Conservation (phyloP, 1,284 basidiomycete genomes). For the Irpex sp. region DNA sequence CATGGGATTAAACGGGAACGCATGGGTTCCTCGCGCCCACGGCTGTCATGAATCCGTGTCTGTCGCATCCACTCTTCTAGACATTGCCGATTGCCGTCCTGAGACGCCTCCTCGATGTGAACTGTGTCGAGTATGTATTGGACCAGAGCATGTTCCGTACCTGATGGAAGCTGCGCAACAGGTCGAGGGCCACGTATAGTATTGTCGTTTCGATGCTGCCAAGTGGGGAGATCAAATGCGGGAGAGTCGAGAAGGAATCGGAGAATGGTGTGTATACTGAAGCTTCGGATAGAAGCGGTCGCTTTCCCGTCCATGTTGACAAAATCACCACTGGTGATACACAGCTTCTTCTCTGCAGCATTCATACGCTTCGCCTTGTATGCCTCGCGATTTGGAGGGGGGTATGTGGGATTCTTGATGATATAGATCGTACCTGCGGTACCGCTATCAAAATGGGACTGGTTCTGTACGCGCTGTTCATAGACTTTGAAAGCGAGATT, state of each 20-base stretch:
- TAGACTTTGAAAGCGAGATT: constrained; percentile 32
- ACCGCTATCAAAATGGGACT: constrained; percentile 32
- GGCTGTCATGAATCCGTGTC: constrained; percentile 4
- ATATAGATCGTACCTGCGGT: constrained; percentile 33
- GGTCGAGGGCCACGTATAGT: constrained; percentile 23
- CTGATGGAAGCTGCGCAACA: constrained; percentile 23
- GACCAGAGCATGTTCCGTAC: constrained; percentile 21
- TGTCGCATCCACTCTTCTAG: constrained; percentile 21
- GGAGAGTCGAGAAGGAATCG: constrained; percentile 6
- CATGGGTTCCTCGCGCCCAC: constrained; percentile 11
- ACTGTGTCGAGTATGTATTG: constrained; percentile 31
- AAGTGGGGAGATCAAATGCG: constrained; percentile 17
- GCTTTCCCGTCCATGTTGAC: constrained; percentile 15
- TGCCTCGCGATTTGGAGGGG: constrained; percentile 17
- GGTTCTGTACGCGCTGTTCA: constrained; percentile 32
- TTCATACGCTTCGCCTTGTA: constrained; percentile 19
- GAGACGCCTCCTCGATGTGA: constrained; percentile 33
- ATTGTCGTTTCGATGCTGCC: constrained; percentile 13
- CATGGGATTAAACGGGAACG: constrained; percentile 13
- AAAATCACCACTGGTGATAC: constrained; percentile 22
- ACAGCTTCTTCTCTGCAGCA: constrained; percentile 18
- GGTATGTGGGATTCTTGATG: constrained; percentile 16
- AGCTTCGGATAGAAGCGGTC: constrained; percentile 14
- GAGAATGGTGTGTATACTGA: constrained; percentile 7
- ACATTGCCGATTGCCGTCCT: constrained; percentile 29